Conservation (phyloP, 208 protist species). For the Trypanosoma scelopori region DNA sequence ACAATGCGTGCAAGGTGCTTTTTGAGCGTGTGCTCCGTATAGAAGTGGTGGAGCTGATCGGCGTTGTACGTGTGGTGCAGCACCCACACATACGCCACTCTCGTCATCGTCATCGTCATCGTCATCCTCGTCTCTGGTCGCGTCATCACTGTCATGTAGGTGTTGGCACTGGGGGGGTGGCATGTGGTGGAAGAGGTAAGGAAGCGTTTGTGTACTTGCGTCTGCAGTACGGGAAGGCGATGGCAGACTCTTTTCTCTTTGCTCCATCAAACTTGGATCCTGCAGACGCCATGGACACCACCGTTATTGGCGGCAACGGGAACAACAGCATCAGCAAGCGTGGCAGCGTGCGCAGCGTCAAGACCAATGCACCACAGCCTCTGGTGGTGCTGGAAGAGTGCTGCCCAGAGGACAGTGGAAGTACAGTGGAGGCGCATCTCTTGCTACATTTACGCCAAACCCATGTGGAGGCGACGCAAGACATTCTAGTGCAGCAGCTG, state of each 20-base stretch:
- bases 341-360: no score
- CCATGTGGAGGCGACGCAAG: neutral
- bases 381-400: neutral
- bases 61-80: slow-evolving; percentile 4
- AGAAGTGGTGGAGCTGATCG: slow-evolving; percentile 12
- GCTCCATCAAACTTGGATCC: neutral
- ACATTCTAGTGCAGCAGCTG: neutral
- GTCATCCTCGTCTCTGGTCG: no score
- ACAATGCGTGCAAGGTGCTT: slow-evolving; percentile 11
- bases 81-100: no score
- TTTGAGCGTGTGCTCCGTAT: slow-evolving; percentile 16
- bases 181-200: no score
- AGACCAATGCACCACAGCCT: neutral
- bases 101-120: no score
- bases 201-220: slow-evolving; percentile 7
- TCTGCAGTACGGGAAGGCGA: slow-evolving; percentile 6
- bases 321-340: no score
- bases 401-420: neutral
- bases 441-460: neutral
- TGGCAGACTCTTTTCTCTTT: slow-evolving; percentile 10
- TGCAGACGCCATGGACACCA: no score
- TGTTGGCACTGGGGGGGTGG: no score
- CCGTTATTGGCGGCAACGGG: no score
- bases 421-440: neutral
- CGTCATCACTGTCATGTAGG: no score